These are phyloP conservation scores for Tetracladium setigerum DNA, from an alignment of 495 filamentous ascomycete genomes.

Conservation along the genomic window DNA sequence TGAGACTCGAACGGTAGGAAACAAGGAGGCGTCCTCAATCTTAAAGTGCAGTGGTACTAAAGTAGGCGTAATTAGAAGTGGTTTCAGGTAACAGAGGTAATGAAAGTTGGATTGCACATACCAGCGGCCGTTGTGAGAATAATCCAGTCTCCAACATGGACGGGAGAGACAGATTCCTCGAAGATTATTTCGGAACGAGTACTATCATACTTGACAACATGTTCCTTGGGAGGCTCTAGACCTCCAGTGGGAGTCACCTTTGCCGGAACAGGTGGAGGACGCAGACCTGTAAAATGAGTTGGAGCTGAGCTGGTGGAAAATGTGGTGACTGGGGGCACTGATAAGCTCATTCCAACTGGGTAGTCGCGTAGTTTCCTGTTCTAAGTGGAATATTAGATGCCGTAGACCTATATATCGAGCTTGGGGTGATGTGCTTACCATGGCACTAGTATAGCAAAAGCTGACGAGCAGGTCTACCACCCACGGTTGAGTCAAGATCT, in stretches of 20 bases:
- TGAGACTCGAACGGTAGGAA: constrained; percentile 16
- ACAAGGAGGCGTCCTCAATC: constrained; percentile 16
- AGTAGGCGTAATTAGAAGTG: not conserved
- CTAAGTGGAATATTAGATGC: not conserved
- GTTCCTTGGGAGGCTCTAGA: constrained; percentile 1
- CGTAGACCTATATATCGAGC: not conserved
- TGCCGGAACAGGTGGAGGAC: not conserved
- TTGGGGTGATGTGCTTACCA: not conserved
- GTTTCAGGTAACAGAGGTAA: too few relatives aligned
- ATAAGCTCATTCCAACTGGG: constrained; percentile 61
- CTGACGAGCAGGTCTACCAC: constrained; percentile 83
- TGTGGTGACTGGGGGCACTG: constrained; percentile 41
- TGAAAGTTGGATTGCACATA: not conserved
- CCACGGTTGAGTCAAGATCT: constrained; percentile 70
- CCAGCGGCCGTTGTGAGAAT: constrained; percentile 24
- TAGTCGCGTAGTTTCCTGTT: constrained; percentile 44
- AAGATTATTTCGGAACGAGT: constrained; percentile 36
- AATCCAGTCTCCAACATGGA: constrained; percentile 54
- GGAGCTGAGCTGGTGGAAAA: not conserved
- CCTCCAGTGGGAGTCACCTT: not conserved
- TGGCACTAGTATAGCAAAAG: constrained; percentile 60
- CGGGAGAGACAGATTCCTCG: constrained; percentile 17
- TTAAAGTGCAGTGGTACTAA: constrained; percentile 15
- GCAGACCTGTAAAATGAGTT: not conserved
- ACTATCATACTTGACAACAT: constrained; percentile 19